Evolutionary conservation across 2,329 filamentous ascomycete species (phyloP).

Genomic region (Rutstroemia sp.): DNA sequence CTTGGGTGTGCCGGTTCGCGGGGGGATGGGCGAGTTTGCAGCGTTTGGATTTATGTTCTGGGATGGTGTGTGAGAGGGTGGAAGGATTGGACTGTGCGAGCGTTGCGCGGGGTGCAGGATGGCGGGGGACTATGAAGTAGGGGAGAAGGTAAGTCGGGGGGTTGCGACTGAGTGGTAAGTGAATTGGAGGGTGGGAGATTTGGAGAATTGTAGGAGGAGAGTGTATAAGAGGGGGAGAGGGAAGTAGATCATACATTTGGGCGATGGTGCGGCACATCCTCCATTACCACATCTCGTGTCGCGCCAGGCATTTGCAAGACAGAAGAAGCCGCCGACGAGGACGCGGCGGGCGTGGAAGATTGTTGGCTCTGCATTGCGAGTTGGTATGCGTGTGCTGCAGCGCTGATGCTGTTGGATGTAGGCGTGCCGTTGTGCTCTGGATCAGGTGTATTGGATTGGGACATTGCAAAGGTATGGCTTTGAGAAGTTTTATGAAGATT

Average conservation of each 20-base stretch:
- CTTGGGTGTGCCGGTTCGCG: conserved; percentile 42
- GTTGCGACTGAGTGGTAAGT: neutral
- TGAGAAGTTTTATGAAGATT: neutral
- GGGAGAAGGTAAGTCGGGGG: conserved; percentile 7
- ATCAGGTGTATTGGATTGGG: conserved; percentile 12
- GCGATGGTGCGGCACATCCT: conserved; percentile 19
- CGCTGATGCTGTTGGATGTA: conserved; percentile 17
- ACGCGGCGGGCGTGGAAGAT: conserved; percentile 11
- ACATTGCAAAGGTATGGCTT: conserved; percentile 12
- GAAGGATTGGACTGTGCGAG: conserved; percentile 12
- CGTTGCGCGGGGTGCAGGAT: neutral
- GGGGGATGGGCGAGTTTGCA: conserved; percentile 22
- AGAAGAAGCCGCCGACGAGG: neutral
- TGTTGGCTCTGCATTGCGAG: conserved; percentile 22
- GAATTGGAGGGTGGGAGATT: neutral
- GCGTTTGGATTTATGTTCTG: conserved; percentile 8
- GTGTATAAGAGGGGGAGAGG: neutral
- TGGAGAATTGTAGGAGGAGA: neutral
- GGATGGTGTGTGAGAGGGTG: neutral
- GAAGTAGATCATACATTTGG: conserved; percentile 16
- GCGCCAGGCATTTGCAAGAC: conserved; percentile 13
- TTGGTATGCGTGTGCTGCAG: conserved; percentile 24
- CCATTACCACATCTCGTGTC: conserved; percentile 25
- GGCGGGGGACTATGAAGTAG: neutral
- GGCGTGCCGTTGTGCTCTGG: conserved; percentile 11